Evolutionary conservation across 169 alveolate species (phyloP).

Genomic region (Besnoitia besnoiti): DNA sequence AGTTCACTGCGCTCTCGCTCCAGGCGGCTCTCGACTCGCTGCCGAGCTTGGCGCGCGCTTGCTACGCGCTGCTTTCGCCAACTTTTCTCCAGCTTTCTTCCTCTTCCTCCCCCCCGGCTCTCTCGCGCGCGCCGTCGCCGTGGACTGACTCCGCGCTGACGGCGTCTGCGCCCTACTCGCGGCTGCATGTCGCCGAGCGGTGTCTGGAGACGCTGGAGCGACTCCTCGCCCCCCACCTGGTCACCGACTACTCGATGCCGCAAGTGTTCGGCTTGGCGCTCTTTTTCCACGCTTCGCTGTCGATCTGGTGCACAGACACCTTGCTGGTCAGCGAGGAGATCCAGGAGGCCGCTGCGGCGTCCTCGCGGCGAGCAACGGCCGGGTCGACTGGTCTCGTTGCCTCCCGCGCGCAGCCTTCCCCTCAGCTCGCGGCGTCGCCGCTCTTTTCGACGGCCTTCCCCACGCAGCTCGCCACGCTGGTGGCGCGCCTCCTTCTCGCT

Average conservation of each 20-base stretch:
- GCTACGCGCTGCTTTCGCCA: conserved; percentile 27
- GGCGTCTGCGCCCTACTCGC: neutral
- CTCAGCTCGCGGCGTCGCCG: no score
- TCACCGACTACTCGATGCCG: neutral
- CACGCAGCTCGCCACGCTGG: neutral
- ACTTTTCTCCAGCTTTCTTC: neutral
- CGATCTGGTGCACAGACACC: conserved; percentile 5
- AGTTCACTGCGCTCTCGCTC: neutral
- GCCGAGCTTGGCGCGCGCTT: neutral
- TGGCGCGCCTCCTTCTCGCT: neutral
- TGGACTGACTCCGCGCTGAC: neutral
- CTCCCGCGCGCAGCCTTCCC: no score
- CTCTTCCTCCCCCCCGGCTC: neutral
- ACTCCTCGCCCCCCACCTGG: neutral
- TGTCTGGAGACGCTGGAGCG: conserved; percentile 3
- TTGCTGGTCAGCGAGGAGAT: neutral
- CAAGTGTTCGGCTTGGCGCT: neutral
- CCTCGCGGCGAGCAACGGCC: neutral
- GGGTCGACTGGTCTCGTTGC: neutral
- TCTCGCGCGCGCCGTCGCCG: neutral
- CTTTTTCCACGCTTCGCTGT: neutral
- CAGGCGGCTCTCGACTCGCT: neutral
- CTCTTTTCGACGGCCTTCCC: conserved; percentile 5
- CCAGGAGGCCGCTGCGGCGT: neutral
- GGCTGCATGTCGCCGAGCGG: conserved; percentile 35